Conservation (phyloP, 768 basidiomycete species). For the Clavulina sp. region DNA sequence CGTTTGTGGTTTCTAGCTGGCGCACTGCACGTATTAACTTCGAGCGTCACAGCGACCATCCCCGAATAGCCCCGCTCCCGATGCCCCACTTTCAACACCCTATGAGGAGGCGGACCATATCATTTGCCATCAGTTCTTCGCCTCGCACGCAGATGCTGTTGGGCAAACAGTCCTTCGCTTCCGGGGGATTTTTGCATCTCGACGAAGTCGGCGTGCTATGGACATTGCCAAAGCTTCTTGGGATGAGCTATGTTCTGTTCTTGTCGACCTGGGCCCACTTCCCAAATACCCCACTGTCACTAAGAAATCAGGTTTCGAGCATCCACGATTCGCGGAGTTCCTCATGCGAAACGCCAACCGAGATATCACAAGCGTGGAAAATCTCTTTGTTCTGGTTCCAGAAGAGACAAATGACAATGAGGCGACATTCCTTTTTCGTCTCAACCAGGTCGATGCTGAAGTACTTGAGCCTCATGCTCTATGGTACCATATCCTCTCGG, state of each 20-base stretch:
- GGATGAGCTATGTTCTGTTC: slow-evolving; percentile 60
- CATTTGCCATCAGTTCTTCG: slow-evolving; percentile 68
- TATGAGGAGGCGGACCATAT: slow-evolving; percentile 73
- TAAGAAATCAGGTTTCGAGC: slow-evolving; percentile 25
- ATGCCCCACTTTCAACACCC: slow-evolving; percentile 57
- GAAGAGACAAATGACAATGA: slow-evolving; percentile 4
- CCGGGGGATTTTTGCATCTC: slow-evolving; percentile 30
- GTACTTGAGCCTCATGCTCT: slow-evolving; percentile 60
- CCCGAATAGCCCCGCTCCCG: slow-evolving; percentile 20
- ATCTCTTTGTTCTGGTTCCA: slow-evolving; percentile 41
- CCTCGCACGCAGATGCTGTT: slow-evolving; percentile 72
- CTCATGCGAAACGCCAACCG: slow-evolving; percentile 46
- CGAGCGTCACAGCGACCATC: neutral
- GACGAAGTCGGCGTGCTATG: slow-evolving; percentile 36
- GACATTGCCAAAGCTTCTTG: slow-evolving; percentile 63
- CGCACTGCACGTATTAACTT: no score
- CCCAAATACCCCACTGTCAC: slow-evolving; percentile 35
- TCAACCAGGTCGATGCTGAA: slow-evolving; percentile 59
- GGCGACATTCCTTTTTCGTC: slow-evolving; percentile 34
- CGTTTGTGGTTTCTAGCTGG: neutral
- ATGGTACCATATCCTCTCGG: slow-evolving; percentile 65
- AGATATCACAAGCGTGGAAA: slow-evolving; percentile 41
- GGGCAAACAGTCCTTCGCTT: slow-evolving; percentile 71
- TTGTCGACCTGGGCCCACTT: slow-evolving; percentile 61
- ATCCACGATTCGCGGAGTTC: slow-evolving; percentile 48